Evolutionary conservation across 345 rosid species (phyloP), one percentile per base, ranked within the genome.

Genomic region (Ceriops tagal): DNA sequence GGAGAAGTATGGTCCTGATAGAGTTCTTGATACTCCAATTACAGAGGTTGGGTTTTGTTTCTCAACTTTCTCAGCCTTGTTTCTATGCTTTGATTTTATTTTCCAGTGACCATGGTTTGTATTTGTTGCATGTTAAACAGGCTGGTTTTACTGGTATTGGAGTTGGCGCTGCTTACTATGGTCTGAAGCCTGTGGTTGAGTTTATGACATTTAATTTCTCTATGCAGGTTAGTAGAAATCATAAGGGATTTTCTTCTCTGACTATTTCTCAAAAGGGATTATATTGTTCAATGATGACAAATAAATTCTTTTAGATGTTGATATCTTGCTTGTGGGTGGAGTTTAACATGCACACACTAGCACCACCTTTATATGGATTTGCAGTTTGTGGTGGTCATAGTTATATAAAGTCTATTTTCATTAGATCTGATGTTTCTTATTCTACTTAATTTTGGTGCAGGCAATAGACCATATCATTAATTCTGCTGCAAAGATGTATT

Each of bases 141-240:
- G 97, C 97, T 81, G 98, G 98, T 30, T 93, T 93, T 82, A 82
- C 96, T 69, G 97, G 97, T 70, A 88, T 93, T 66, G 98, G 91
- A 78, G 97, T 93, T 59, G 98, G 97, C 61, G 96, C 97, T 22
- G 97, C 98, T 79, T 91, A 89, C 72, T 77, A 87, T 75, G 97
- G 97, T 53, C 84, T 93, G 43, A 87, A 77, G 82, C 98, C 92
- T 52, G 85, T 91, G 51, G 81, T 93, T 35, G 97, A 93, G 72
- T 93, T 93, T 74, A 91, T 91, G 98, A 91, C 97, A 27, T 87
- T 93, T 71, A 93, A 93, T 86, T 91, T 93, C 80, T 78, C 95
- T 43, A 83, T 91, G 97, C 95, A 93, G 96, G 97, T 93, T 27
- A 46, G 72, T 56, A 1, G 57, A 47, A 20, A 53, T 11, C 26